Base-by-base conservation (phyloP, 1,139 yeast genomes). In the Nakaseomyces bracarensis region DNA sequence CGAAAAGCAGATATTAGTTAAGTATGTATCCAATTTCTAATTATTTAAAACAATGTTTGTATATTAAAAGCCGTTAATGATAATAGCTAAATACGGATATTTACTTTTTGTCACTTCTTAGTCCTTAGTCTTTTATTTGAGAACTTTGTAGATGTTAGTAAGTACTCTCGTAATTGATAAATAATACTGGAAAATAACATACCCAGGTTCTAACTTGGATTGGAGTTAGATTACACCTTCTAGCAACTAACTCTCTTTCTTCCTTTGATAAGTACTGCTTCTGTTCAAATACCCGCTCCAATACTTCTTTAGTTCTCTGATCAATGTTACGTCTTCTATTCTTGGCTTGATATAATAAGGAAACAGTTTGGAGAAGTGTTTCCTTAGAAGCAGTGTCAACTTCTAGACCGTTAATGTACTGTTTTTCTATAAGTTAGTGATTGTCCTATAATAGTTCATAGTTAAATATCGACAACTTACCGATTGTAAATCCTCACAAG, bases 201-300 rank as follows among this genome's bases (percentile, higher is more conserved):
- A 45, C 44, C 47, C 50, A 47, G 26, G 46, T 43, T 39, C 49
- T 44, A 25, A 47, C 47, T 45, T 47, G 50, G 30, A 38, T 36
- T 25, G 49, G 43, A 21, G 50, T 46, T 34, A 47, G 27, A 30
- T 47, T 48, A 40, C 48, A 46, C 39, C 46, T 43, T 36, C 43
- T 43, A 36, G 49, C 50, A 30, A 47, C 43, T 41, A 42, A 43
- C 37, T 43, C 41, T 36, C 47, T 43, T 38, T 46, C 50, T 23
- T 39, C 38, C 31, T 46, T 42, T 37, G 46, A 45, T 29, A 46
- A 47, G 35, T 42, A 44, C 35, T 43, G 46, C 41, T 47, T 46
- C 40, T 40, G 43, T 38, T 38, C 41, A 43, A 45, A 46, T 21
- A 45, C 44, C 23, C 41, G 40, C 39, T 45, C 49, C 41, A 46